Percentiles rank a stretch among this genome's conserved stretches.
These are phyloP conservation scores for Fusarium verrucosum DNA, from an alignment of 2,329 filamentous ascomycete genomes.

Conservation along the genomic window DNA sequence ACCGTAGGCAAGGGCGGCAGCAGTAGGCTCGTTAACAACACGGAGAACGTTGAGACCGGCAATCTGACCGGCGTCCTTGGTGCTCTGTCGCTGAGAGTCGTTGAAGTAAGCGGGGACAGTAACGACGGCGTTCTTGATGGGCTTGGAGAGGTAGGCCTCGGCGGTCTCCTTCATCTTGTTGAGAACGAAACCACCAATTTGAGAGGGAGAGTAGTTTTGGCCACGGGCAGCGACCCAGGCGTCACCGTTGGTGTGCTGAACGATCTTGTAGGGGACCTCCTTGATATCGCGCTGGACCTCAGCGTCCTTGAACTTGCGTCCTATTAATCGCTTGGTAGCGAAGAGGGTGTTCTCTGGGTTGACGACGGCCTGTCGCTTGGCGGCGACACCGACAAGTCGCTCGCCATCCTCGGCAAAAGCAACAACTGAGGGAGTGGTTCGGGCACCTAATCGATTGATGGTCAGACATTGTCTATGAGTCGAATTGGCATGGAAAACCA, in stretches of 20 bases:
- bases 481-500: conserved; percentile 40
- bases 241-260: conserved; percentile 95
- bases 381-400: conserved; percentile 94
- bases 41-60: conserved; percentile 95
- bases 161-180: conserved; percentile 99
- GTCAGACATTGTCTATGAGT: conserved; percentile 8
- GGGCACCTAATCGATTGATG: conserved; percentile 45
- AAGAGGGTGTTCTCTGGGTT: conserved; percentile 99
- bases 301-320: conserved; percentile 91
- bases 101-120: conserved; percentile 99
- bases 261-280: conserved; percentile 98
- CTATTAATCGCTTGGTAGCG: conserved; percentile 98
- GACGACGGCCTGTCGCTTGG: conserved; percentile 97
- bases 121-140: conserved; percentile 94
- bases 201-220: conserved; percentile 97
- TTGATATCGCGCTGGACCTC: conserved; percentile 98
- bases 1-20: conserved; percentile 94
- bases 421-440: conserved; percentile 77
- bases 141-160: conserved; percentile 89
- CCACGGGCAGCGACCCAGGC: conserved; percentile 94
- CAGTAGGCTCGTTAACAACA: conserved; percentile 98
- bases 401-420: conserved; percentile 96
- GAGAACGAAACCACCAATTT: conserved; percentile 95
- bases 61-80: conserved; percentile 97
- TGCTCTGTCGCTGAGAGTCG: conserved; percentile 96